Base-by-base conservation (phyloP, 1,284 basidiomycete species). In the Fomitopsis pinicola region DNA sequence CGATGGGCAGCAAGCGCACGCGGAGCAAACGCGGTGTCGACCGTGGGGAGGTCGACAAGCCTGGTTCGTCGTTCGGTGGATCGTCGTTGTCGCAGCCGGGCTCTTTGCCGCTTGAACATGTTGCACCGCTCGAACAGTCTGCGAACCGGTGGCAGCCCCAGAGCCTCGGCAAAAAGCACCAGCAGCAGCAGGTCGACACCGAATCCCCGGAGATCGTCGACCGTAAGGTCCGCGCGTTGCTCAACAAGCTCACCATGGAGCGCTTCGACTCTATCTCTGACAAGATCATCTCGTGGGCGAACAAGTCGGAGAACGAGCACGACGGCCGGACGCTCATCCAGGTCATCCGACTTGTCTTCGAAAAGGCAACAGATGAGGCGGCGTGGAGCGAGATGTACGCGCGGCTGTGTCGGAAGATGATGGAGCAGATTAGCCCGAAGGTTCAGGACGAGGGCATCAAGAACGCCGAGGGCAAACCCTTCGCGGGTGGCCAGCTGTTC, bases 161-260 rank as follows among this genome's bases (percentile, higher is more conserved):
- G 10, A 60, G 59, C 38, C 14, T 61, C 19, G 40, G 17, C 35
- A 67, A 80, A 64, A 67, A 80, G 64, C 80, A 80, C 64, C 69
- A 76, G 53, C 72, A 80, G 65, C 69, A 76, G 52, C 72, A 68
- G 60, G 69, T 62, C 19, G 88, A 91, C 56, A 75, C 80, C n/a
- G 89, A 92, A 59, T 89, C 91, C 4, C 88, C 92, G 0, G 91
- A 91, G 68, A 77, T 91, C 66, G 93, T 98, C 38, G 93, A 97
- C 70, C 89, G 95, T 63, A 98, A 97, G 79, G 95, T 98, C 80
- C 96, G 94, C 78, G 81, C 80, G 57, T 77, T 98, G 64, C 89
- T 99, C 71, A 98, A 98, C 86, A 98, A 97, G 80, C 86, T 98
- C 54, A 97, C 96, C 1, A 91, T 96, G 85, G 94, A 98, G 80